These are phyloP conservation scores for Dictyostelium capitatum DNA, from an alignment of 78 protist genomes.

Conservation along the genomic window DNA sequence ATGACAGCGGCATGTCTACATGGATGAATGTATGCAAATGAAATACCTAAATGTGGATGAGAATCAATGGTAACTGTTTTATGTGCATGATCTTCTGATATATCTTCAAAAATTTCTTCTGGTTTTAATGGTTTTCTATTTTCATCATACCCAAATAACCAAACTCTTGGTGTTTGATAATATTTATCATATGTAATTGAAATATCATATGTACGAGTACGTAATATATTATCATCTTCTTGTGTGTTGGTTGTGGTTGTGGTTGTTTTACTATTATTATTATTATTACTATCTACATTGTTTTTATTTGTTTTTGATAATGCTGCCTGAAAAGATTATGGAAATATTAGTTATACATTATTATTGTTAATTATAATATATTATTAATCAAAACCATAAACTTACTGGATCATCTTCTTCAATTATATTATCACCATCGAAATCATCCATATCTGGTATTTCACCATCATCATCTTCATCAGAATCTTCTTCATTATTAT, in stretches of 20 bases:
- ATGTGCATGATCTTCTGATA: constrained; percentile 96
- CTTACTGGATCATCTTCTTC: constrained; percentile 84
- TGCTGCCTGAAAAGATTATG: constrained; percentile 9
- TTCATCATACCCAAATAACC: constrained; percentile 96
- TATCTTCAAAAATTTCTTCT: constrained; percentile 94
- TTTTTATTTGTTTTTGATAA: constrained; percentile 1
- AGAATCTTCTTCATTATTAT: constrained; percentile 64
- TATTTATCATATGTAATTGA: constrained; percentile 96
- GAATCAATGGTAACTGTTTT: constrained; percentile 98
- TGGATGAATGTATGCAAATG: constrained; percentile 94
- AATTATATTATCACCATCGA: constrained; percentile 82
- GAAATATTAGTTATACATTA: background rate
- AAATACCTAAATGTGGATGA: constrained; percentile 94
- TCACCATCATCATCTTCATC: constrained; percentile 87
- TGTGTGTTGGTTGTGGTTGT: background rate
- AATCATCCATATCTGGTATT: constrained; percentile 92
- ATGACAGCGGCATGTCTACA: constrained; percentile 94
- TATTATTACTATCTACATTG: too few species aligned
- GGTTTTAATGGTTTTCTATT: constrained; percentile 79
- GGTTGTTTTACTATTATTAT: background rate
- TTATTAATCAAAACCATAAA: background rate
- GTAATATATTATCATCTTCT: constrained; percentile 85
- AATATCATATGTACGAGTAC: constrained; percentile 95
- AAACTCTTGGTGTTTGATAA: constrained; percentile 95
- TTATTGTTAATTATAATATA: background rate